phyloP scores from a whole-genome alignment of 2,329 filamentous ascomycete species.

The Fusarium papillatum region DNA sequence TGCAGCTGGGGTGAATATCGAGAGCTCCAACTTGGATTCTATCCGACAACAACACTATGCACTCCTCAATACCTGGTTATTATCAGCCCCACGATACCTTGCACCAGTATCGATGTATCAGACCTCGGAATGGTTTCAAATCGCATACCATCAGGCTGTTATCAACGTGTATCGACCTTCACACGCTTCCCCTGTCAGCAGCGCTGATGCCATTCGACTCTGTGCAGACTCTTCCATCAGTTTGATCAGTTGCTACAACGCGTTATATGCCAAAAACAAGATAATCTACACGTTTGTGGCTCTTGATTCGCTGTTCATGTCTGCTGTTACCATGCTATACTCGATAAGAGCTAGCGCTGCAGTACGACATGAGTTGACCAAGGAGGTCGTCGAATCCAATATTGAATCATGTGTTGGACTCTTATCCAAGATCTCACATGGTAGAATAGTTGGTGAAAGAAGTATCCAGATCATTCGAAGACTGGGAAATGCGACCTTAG shows the following conservation, averaged over 20 bases:
- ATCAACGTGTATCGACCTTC: slow-evolving; percentile 39
- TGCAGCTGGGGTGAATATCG: slow-evolving; percentile 30
- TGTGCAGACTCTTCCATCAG: slow-evolving; percentile 41
- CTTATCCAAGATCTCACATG: slow-evolving; percentile 37
- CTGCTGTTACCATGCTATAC: slow-evolving; percentile 40
- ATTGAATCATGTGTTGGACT: slow-evolving; percentile 36
- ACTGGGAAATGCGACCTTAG: slow-evolving; percentile 37
- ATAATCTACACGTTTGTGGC: slow-evolving; percentile 40
- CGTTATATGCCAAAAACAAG: slow-evolving; percentile 40
- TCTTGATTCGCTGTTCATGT: slow-evolving; percentile 35
- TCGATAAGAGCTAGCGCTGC: slow-evolving; percentile 34
- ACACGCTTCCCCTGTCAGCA: slow-evolving; percentile 38
- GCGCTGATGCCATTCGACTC: slow-evolving; percentile 38
- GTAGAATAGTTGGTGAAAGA: slow-evolving; percentile 34
- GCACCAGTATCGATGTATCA: slow-evolving; percentile 41
- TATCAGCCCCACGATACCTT: slow-evolving; percentile 36
- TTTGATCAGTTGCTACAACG: slow-evolving; percentile 40
- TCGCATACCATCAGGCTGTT: slow-evolving; percentile 41
- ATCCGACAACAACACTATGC: slow-evolving; percentile 39
- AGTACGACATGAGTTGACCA: slow-evolving; percentile 29
- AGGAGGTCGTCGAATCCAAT: slow-evolving; percentile 39
- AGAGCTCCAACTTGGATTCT: slow-evolving; percentile 29
- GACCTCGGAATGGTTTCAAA: slow-evolving; percentile 42
- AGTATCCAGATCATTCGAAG: slow-evolving; percentile 34
- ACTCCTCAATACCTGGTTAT: slow-evolving; percentile 36